phyloP scores from a whole-genome alignment of 2,329 filamentous ascomycete genomes.

The Fusarium penzigii region DNA sequence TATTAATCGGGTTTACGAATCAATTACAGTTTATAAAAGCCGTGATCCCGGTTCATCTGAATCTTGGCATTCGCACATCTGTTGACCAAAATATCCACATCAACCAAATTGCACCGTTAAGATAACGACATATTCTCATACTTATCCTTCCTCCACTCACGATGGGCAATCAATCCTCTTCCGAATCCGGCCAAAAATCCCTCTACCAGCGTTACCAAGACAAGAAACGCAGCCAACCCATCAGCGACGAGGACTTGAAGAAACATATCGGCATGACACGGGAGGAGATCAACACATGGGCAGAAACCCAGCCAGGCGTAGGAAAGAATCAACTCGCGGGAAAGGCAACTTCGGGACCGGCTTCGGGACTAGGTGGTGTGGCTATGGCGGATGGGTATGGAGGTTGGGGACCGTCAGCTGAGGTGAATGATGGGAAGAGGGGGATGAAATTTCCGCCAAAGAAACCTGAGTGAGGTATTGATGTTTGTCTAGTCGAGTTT shows the following conservation, averaged over 20 bases:
- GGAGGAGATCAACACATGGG: slow-evolving; percentile 38
- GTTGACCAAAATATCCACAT: too few relatives aligned
- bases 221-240: slow-evolving; percentile 31
- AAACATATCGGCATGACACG: slow-evolving; percentile 44
- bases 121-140: too few relatives aligned
- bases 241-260: slow-evolving; percentile 41
- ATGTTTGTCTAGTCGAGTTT: not conserved
- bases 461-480: not conserved
- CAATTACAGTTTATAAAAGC: too few relatives aligned
- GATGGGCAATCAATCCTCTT: slow-evolving; percentile 14
- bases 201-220: slow-evolving; percentile 36
- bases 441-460: slow-evolving; percentile 40
- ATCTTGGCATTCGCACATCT: too few relatives aligned
- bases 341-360: slow-evolving; percentile 31
- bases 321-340: slow-evolving; percentile 42
- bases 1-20: too few relatives aligned
- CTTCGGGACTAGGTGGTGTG: slow-evolving; percentile 33
- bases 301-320: slow-evolving; percentile 40
- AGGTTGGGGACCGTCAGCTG: slow-evolving; percentile 36
- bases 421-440: slow-evolving; percentile 25
- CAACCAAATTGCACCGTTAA: too few relatives aligned
- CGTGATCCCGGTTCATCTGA: too few relatives aligned
- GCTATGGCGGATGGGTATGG: slow-evolving; percentile 33
- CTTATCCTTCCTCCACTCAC: not conserved
- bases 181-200: slow-evolving; percentile 22